Conservation (phyloP, 768 basidiomycete genomes). For the Suillus placidus region DNA sequence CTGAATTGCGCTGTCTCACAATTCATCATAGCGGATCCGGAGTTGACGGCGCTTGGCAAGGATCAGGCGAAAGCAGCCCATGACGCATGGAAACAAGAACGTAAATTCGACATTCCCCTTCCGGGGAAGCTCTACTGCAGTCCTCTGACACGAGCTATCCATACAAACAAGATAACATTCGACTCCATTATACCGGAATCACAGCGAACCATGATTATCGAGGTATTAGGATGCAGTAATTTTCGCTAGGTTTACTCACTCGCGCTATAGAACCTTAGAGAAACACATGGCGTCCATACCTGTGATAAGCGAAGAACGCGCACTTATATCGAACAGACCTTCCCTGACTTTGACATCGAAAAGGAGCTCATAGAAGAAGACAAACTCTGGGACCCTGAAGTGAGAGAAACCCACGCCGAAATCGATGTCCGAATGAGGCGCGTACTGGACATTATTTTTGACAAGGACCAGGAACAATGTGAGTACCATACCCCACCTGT, state of each 20-base stretch:
- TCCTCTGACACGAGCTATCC: slow-evolving; percentile 63
- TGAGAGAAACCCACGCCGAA: slow-evolving; percentile 54
- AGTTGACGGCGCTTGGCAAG: slow-evolving; percentile 60
- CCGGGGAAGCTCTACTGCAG: slow-evolving; percentile 64
- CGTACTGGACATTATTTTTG: slow-evolving; percentile 61
- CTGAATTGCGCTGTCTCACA: slow-evolving; percentile 4
- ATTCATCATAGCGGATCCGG: slow-evolving; percentile 56
- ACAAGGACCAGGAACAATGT: slow-evolving; percentile 49
- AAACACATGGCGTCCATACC: slow-evolving; percentile 68
- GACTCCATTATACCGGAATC: slow-evolving; percentile 35
- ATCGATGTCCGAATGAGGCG: slow-evolving; percentile 48
- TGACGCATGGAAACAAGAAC: slow-evolving; percentile 52
- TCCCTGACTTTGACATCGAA: slow-evolving; percentile 58
- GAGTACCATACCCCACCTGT: slow-evolving; percentile 25
- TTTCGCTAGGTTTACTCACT: neutral
- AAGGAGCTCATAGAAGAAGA: slow-evolving; percentile 64
- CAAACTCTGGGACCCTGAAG: slow-evolving; percentile 55
- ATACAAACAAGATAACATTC: slow-evolving; percentile 59
- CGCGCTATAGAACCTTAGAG: slow-evolving; percentile 58
- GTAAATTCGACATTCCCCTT: slow-evolving; percentile 42
- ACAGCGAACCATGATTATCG: slow-evolving; percentile 49
- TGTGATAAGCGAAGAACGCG: slow-evolving; percentile 64
- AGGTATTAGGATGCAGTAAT: slow-evolving; percentile 42
- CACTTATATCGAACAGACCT: slow-evolving; percentile 50
- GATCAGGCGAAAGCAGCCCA: slow-evolving; percentile 53